Base-by-base conservation (phyloP, 495 filamentous ascomycete species). In the Arthonia radiata region DNA sequence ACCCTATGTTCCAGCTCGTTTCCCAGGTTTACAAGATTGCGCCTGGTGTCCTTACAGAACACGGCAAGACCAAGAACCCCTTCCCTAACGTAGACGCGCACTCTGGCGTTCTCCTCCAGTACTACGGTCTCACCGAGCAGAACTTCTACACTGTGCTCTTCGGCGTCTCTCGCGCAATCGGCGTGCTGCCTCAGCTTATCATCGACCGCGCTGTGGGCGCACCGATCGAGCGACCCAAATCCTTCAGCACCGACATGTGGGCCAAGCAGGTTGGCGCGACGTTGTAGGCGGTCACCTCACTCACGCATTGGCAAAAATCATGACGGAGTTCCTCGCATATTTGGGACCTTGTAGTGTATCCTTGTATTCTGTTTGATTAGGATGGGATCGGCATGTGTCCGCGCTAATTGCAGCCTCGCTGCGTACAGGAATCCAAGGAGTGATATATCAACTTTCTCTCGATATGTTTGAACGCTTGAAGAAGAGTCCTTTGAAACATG, bases 101-200 rank as follows among this genome's bases (percentile, higher is more conserved):
- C 72, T 90, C 78, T 22, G 86, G 86, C 61, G 86, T 94, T 37
- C 78, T 97, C 37, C 75, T 97, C 30, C 89, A 97, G 60, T 91
- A 97, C 67, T 97, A 97, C 54, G 86, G 86, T 41, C 61, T 97
- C 50, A 94, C 75, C 33, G 83, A 97, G 64, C 72, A 86, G 50
- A 93, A 71, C 71, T 97, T 86, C 71, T 97, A 97, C 71, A 97
- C 86, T 32, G 86, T 97, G 29, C 72, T 94, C 42, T 97, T 97
- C 55, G 86, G 86, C 64, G 89, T 97, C 13, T 91, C 81, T 36
- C 74, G 86, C 49, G 86, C 89, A 37, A 72, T 97, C 40, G 86
- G 86, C 71, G 86, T 94, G 34, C 71, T 94, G 32, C 89, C 86
- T 33, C 86, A 97, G 64, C 64, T 97, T 44, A 97, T 97, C 66